These are phyloP conservation scores for Linnemannia zychae DNA, from an alignment of 192 early-diverging fungal genomes.

Conservation along the genomic window DNA sequence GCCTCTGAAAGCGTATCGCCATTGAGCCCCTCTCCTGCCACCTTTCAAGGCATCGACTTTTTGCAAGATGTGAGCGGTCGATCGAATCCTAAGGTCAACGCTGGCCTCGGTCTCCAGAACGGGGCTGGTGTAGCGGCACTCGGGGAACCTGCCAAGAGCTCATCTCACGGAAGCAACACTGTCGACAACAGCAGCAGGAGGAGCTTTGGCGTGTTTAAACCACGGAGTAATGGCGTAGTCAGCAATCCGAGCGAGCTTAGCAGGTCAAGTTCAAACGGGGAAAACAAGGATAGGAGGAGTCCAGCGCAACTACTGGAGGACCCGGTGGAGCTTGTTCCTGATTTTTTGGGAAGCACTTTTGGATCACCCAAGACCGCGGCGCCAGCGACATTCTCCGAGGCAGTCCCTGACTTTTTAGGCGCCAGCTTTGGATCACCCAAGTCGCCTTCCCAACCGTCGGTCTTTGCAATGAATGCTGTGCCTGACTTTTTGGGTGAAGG, in stretches of 20 bases:
- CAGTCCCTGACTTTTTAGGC: neutral
- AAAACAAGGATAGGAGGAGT: neutral
- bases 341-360: conserved; percentile 30
- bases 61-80: conserved; percentile 10
- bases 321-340: conserved; percentile 18
- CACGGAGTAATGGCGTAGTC: neutral
- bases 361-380: neutral
- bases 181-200: conserved; percentile 14
- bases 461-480: neutral
- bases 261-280: neutral
- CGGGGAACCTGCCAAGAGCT: neutral
- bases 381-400: neutral
- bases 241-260: neutral
- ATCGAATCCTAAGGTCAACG: neutral
- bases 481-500: neutral
- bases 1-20: conserved; percentile 8
- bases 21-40: neutral
- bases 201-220: neutral
- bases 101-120: neutral
- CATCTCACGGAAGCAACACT: conserved; percentile 9
- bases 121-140: neutral
- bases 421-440: neutral
- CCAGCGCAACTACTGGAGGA: neutral
- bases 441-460: neutral
- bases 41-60: conserved; percentile 9